Conservation (phyloP, 1,284 basidiomycete genomes). For the Ganoderma resinaceum region DNA sequence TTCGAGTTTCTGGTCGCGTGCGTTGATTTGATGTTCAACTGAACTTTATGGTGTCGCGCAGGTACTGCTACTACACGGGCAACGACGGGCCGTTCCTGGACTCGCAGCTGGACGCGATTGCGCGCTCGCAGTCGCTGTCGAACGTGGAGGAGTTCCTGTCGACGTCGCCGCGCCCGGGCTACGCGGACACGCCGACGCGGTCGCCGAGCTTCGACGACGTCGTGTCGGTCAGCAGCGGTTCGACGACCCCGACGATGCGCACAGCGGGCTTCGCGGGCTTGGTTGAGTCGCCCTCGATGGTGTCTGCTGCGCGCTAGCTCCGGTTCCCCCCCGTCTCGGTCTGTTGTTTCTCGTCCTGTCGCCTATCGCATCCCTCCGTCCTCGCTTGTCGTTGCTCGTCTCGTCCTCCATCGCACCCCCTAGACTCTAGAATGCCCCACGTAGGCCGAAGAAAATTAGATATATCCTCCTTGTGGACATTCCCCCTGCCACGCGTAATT, state of each 20-base stretch:
- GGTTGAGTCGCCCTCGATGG: slow-evolving; percentile 25
- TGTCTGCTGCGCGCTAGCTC: slow-evolving; percentile 25
- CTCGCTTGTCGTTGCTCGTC: not conserved
- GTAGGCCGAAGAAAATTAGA: slow-evolving; percentile 6
- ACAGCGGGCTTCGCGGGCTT: slow-evolving; percentile 15
- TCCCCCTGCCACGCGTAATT: slow-evolving; percentile 13
- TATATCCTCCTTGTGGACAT: slow-evolving; percentile 10
- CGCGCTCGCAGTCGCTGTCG: slow-evolving; percentile 62
- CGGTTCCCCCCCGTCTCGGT: not conserved
- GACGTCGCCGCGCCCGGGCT: slow-evolving; percentile 33
- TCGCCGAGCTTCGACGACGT: slow-evolving; percentile 44
- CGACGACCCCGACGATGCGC: slow-evolving; percentile 38
- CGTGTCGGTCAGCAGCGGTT: slow-evolving; percentile 34
- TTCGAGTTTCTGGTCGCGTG: not conserved
- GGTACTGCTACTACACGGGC: slow-evolving; percentile 83
- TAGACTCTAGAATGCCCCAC: slow-evolving; percentile 1
- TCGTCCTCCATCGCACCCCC: not conserved
- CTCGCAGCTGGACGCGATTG: slow-evolving; percentile 43
- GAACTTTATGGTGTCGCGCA: slow-evolving; percentile 43
- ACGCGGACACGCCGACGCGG: slow-evolving; percentile 37
- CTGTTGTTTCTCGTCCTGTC: not conserved
- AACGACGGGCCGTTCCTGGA: slow-evolving; percentile 40
- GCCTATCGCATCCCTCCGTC: not conserved
- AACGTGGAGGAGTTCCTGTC: slow-evolving; percentile 59
- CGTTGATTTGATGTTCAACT: slow-evolving; percentile 4